phyloP scores from a whole-genome alignment of 805 yeast genomes.

The Candida sithepensis region DNA sequence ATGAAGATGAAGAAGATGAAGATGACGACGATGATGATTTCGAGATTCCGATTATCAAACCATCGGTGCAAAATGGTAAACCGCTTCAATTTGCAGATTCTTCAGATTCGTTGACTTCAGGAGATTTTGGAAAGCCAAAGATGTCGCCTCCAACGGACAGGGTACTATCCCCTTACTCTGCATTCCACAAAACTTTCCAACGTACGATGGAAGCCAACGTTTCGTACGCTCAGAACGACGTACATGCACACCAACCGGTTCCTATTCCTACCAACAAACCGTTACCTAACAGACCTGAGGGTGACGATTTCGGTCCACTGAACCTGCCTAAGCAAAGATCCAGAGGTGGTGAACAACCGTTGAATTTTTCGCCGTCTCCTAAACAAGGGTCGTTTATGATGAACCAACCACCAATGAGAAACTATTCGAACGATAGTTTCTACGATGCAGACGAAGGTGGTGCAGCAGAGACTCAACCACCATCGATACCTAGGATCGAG shows the following conservation, averaged over 20 bases:
- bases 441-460: conserved; percentile 7
- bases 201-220: conserved; percentile 22
- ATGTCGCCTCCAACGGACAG: conserved; percentile 13
- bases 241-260: background rate
- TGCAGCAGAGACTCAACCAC: no score
- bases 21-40: conserved; percentile 20
- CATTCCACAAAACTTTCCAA: conserved; percentile 29
- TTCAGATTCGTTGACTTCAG: background rate
- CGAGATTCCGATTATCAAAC: conserved; percentile 19
- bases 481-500: conserved; percentile 12
- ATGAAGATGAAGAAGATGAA: conserved; percentile 7
- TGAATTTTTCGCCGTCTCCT: background rate
- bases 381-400: background rate
- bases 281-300: conserved; percentile 4
- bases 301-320: background rate
- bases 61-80: conserved; percentile 1
- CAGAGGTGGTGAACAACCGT: conserved; percentile 8
- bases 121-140: background rate
- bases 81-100: background rate
- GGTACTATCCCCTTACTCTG: conserved; percentile 34
- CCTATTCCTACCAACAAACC: conserved; percentile 1
- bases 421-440: conserved; percentile 2
- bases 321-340: conserved; percentile 21
- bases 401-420: background rate
- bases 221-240: conserved; percentile 1